Evolutionary conservation across 257 asterid genomes (phyloP).

Genomic region (Ophiorrhiza pumila): DNA sequence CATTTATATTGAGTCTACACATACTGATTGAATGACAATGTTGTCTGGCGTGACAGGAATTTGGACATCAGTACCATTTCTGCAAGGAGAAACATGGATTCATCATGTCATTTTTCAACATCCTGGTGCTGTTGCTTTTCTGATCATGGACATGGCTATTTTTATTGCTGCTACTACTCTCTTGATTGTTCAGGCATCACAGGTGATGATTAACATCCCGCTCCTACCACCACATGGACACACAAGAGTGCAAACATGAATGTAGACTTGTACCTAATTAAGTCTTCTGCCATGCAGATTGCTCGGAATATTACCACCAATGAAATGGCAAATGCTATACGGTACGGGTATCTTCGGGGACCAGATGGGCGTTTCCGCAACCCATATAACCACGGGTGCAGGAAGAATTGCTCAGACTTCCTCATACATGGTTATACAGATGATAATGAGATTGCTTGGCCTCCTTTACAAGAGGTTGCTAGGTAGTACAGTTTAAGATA

Average conservation of each 20-base stretch:
- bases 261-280: not conserved
- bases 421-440: conserved; percentile 67
- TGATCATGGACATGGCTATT: conserved; percentile 69
- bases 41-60: conserved; percentile 54
- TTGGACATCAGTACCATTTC: conserved; percentile 56
- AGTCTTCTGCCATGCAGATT: conserved; percentile 43
- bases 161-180: conserved; percentile 57
- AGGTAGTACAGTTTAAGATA: conserved; percentile 28
- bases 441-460: conserved; percentile 92
- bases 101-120: conserved; percentile 48
- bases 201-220: conserved; percentile 43
- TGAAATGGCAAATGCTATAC: conserved; percentile 72
- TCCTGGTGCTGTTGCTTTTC: conserved; percentile 70
- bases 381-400: conserved; percentile 89
- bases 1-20: not conserved
- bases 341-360: conserved; percentile 89
- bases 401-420: conserved; percentile 88
- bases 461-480: conserved; percentile 61
- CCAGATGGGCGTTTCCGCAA: conserved; percentile 89
- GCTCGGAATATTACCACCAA: conserved; percentile 88
- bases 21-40: not conserved
- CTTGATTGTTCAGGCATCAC: conserved; percentile 55
- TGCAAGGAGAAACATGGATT: conserved; percentile 59
- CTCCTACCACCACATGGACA: not conserved
- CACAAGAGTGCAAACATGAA: not conserved